Evolutionary conservation across 1,284 basidiomycete genomes (phyloP).

Genomic region (Pyrrhoderma noxium): DNA sequence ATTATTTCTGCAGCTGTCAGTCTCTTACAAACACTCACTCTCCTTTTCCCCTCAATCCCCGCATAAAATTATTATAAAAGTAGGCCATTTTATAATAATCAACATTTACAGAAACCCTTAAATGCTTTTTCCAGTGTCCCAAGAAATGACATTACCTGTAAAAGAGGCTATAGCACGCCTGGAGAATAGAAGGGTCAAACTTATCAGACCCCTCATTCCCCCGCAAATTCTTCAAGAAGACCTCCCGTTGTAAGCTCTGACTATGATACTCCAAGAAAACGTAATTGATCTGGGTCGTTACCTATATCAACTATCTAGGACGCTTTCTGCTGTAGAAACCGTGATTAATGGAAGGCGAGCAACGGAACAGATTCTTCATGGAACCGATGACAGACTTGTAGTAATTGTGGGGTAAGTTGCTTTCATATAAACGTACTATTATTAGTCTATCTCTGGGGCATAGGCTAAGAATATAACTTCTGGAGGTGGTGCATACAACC

Average conservation of each 20-base stretch:
- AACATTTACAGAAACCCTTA: neutral
- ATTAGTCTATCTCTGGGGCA: no score
- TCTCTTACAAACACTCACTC: no score
- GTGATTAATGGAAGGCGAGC: conserved; percentile 79
- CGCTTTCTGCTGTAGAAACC: conserved; percentile 68
- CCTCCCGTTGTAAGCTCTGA: conserved; percentile 54
- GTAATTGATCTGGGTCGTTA: conserved; percentile 20
- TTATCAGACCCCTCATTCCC: conserved; percentile 82
- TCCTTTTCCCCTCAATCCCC: no score
- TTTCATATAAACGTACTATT: neutral
- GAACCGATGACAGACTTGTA: conserved; percentile 82
- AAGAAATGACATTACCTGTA: conserved; percentile 50
- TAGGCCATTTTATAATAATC: neutral
- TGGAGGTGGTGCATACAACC: conserved; percentile 1
- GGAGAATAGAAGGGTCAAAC: conserved; percentile 83
- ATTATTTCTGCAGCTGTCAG: neutral
- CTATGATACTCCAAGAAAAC: neutral
- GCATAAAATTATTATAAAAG: neutral
- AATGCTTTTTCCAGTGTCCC: conserved; percentile 28
- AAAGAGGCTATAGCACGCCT: conserved; percentile 73
- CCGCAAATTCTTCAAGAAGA: conserved; percentile 92
- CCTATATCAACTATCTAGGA: conserved; percentile 33
- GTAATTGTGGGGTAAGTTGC: conserved; percentile 76
- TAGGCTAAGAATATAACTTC: neutral
- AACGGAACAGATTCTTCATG: conserved; percentile 73